These are phyloP conservation scores for Gaeumannomyces tritici DNA, from an alignment of 2,329 filamentous ascomycete genomes.

Conservation along the genomic window DNA sequence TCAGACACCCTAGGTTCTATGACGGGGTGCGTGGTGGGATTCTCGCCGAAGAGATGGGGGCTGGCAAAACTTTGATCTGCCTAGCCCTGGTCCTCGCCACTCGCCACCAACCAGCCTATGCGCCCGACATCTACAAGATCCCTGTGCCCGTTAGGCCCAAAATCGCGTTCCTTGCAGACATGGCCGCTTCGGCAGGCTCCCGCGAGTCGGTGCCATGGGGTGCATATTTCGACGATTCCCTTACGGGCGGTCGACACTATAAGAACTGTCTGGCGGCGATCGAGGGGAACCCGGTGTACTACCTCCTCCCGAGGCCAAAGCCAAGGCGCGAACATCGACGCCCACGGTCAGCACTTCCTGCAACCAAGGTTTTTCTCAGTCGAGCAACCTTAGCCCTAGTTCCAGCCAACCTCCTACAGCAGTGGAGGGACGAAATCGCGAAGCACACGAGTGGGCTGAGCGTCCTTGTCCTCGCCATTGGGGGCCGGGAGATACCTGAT, in stretches of 20 bases:
- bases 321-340: conserved; percentile 27
- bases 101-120: conserved; percentile 53
- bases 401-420: conserved; percentile 71
- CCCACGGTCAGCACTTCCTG: conserved; percentile 17
- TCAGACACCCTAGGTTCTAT: conserved; percentile 61
- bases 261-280: conserved; percentile 46
- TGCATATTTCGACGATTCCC: conserved; percentile 45
- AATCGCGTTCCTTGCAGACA: conserved; percentile 51
- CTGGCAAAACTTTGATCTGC: conserved; percentile 84
- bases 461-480: conserved; percentile 52
- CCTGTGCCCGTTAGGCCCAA: conserved; percentile 27
- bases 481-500: conserved; percentile 41
- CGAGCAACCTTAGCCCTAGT: conserved; percentile 68
- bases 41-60: conserved; percentile 70
- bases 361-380: conserved; percentile 51
- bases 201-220: conserved; percentile 63
- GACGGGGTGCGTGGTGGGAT: conserved; percentile 69
- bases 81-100: conserved; percentile 46
- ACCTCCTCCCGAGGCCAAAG: conserved; percentile 40
- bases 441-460: conserved; percentile 64
- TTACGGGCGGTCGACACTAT: conserved; percentile 37
- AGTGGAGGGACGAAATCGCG: conserved; percentile 73
- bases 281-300: conserved; percentile 46
- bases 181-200: conserved; percentile 63
- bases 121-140: conserved; percentile 48